A percentile compares a stretch with the other conserved stretches of the same genome.
These are phyloP conservation scores for Dendrothele bispora DNA, from an alignment of 768 basidiomycete species.

Conservation along the genomic window DNA sequence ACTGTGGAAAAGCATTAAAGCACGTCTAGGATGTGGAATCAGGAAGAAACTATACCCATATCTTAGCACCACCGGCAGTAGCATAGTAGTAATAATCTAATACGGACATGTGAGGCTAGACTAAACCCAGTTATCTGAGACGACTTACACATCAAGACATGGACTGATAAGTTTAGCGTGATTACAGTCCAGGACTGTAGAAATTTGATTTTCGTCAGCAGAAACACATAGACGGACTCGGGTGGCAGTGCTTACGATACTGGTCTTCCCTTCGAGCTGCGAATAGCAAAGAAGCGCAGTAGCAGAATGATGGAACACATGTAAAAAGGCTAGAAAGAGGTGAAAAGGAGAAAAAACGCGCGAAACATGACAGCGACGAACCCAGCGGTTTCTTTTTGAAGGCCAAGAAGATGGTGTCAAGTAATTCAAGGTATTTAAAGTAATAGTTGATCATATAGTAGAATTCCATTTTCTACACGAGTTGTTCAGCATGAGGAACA, in stretches of 20 bases:
- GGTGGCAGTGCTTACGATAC: slow-evolving; percentile 63
- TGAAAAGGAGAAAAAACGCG: slow-evolving; percentile 8
- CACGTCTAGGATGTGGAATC: slow-evolving; percentile 7
- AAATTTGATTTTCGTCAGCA: slow-evolving; percentile 10
- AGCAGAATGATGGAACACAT: slow-evolving; percentile 99
- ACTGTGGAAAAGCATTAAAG: slow-evolving; percentile 46
- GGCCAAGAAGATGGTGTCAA: slow-evolving; percentile 96
- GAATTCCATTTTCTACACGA: slow-evolving; percentile 77
- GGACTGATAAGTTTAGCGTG: slow-evolving; percentile 84
- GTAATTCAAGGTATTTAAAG: slow-evolving; percentile 95
- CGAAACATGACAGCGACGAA: slow-evolving; percentile 34
- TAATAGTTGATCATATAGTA: slow-evolving; percentile 99
- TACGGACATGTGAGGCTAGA: slow-evolving; percentile 1
- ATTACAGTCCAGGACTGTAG: slow-evolving; percentile 96
- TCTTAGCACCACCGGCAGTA: slow-evolving; percentile 92
- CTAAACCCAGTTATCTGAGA: neutral
- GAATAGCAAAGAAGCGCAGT: slow-evolving; percentile 94
- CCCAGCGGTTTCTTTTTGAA: slow-evolving; percentile 98
- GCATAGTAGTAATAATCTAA: slow-evolving; percentile 99
- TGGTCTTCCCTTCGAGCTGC: slow-evolving; percentile 93
- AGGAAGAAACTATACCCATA: slow-evolving; percentile 69
- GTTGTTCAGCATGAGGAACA: slow-evolving; percentile 9
- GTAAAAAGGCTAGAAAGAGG: slow-evolving; percentile 74
- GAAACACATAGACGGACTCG: neutral
- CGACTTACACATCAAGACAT: slow-evolving; percentile 94